phyloP scores from a whole-genome alignment of 345 rosid genomes.

The Eutrema yunnanense region DNA sequence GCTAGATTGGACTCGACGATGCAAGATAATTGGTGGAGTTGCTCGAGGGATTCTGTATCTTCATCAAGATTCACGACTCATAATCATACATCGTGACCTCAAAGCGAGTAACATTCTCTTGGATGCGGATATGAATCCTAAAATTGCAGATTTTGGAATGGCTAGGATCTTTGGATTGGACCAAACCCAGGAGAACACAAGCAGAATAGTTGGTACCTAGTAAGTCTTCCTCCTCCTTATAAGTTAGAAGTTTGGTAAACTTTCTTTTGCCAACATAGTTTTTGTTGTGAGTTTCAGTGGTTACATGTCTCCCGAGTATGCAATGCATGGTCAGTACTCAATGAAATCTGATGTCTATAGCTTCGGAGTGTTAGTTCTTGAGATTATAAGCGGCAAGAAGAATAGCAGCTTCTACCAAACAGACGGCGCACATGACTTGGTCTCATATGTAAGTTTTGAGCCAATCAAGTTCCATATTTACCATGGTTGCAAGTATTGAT shows the following conservation, averaged over 20 bases:
- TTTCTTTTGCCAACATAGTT: neutral
- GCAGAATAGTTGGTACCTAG: slow-evolving; percentile 52
- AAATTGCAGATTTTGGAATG: slow-evolving; percentile 66
- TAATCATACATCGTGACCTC: slow-evolving; percentile 59
- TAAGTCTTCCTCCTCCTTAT: slow-evolving; percentile 21
- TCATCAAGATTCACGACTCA: slow-evolving; percentile 42
- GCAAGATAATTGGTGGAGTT: slow-evolving; percentile 40
- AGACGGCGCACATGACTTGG: neutral
- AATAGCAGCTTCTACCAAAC: slow-evolving; percentile 3
- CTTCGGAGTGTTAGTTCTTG: slow-evolving; percentile 25
- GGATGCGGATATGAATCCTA: slow-evolving; percentile 54
- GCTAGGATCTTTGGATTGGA: slow-evolving; percentile 42
- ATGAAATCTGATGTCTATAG: slow-evolving; percentile 25
- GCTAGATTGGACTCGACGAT: slow-evolving; percentile 45
- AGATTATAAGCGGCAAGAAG: slow-evolving; percentile 20
- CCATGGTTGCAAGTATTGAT: neutral
- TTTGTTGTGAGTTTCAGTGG: neutral
- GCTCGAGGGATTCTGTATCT: slow-evolving; percentile 45
- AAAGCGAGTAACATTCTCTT: slow-evolving; percentile 52
- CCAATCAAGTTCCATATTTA: neutral
- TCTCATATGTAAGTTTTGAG: slow-evolving; percentile 1
- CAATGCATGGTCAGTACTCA: slow-evolving; percentile 9
- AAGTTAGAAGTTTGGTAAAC: neutral
- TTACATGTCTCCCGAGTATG: slow-evolving; percentile 28
- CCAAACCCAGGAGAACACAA: slow-evolving; percentile 34